Evolutionary conservation across 768 basidiomycete species (phyloP).

Genomic region (Lentinula lateritia): DNA sequence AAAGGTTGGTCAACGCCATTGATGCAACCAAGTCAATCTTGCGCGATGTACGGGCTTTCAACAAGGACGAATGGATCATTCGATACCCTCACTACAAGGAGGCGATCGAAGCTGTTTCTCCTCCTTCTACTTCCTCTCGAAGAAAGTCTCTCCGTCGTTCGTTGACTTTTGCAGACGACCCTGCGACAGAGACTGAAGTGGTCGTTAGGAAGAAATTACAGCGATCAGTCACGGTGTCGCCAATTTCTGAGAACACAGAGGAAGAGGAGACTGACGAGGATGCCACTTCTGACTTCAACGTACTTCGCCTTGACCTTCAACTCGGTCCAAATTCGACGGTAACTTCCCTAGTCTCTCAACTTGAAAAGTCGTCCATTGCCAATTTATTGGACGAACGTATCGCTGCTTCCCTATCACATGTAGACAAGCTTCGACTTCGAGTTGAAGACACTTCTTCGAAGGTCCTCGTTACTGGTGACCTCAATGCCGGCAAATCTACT

Average conservation of each 20-base stretch:
- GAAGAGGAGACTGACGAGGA: slow-evolving; percentile 27
- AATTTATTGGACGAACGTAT: slow-evolving; percentile 88
- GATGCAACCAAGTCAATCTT: slow-evolving; percentile 67
- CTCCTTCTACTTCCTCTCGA: slow-evolving; percentile 24
- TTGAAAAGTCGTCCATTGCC: slow-evolving; percentile 91
- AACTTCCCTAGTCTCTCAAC: slow-evolving; percentile 76
- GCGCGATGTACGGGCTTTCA: slow-evolving; percentile 69
- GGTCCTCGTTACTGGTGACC: slow-evolving; percentile 95
- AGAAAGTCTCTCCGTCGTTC: slow-evolving; percentile 53
- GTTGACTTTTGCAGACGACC: slow-evolving; percentile 84
- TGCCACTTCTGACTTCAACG: slow-evolving; percentile 65
- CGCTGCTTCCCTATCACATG: slow-evolving; percentile 63
- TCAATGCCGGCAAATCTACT: slow-evolving; percentile 98
- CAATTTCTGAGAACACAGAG: slow-evolving; percentile 43
- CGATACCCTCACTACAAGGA: slow-evolving; percentile 77
- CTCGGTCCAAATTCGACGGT: slow-evolving; percentile 70
- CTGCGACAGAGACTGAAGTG: slow-evolving; percentile 60
- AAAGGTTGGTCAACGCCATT: slow-evolving; percentile 73
- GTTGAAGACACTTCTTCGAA: slow-evolving; percentile 91
- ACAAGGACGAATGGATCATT: slow-evolving; percentile 82
- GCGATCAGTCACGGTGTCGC: slow-evolving; percentile 55
- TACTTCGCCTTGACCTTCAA: slow-evolving; percentile 89
- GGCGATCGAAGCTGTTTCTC: slow-evolving; percentile 25
- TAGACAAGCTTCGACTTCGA: slow-evolving; percentile 79
- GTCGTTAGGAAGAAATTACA: slow-evolving; percentile 44